Evolutionary conservation across 2,329 filamentous ascomycete genomes (phyloP).

Genomic region (Orbilia quercus): DNA sequence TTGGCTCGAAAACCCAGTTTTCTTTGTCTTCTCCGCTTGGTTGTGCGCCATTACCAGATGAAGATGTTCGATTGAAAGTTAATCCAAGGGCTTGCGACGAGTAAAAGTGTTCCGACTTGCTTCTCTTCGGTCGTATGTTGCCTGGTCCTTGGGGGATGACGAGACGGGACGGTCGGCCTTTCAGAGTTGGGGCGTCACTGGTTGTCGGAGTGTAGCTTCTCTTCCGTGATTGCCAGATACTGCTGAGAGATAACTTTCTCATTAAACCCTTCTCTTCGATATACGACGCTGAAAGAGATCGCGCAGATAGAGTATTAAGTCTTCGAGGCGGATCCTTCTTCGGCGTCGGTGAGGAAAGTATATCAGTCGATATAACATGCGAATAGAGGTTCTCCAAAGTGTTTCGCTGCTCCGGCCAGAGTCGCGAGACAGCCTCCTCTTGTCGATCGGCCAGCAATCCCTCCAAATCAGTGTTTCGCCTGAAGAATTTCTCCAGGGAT

Average conservation of each 20-base stretch:
- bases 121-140: constrained; percentile 39
- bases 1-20: constrained; percentile 37
- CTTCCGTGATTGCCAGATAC: constrained; percentile 51
- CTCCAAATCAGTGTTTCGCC: constrained; percentile 38
- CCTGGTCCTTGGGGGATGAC: constrained; percentile 36
- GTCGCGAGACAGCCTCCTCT: constrained; percentile 50
- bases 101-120: constrained; percentile 47
- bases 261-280: constrained; percentile 43
- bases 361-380: constrained; percentile 50
- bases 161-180: constrained; percentile 37
- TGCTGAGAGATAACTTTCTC: constrained; percentile 42
- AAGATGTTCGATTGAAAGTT: constrained; percentile 18
- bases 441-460: constrained; percentile 32
- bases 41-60: not conserved
- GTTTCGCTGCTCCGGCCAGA: constrained; percentile 54
- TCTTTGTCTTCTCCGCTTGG: constrained; percentile 43
- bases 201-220: constrained; percentile 46
- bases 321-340: constrained; percentile 40
- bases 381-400: constrained; percentile 53
- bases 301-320: constrained; percentile 23
- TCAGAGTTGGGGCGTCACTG: constrained; percentile 16
- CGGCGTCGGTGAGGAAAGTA: constrained; percentile 34
- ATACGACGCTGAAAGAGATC: constrained; percentile 39
- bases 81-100: constrained; percentile 19
- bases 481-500: constrained; percentile 41